Base-by-base conservation (phyloP, 371 early-diverging fungal species). In the Syncephalastrum racemosum region DNA sequence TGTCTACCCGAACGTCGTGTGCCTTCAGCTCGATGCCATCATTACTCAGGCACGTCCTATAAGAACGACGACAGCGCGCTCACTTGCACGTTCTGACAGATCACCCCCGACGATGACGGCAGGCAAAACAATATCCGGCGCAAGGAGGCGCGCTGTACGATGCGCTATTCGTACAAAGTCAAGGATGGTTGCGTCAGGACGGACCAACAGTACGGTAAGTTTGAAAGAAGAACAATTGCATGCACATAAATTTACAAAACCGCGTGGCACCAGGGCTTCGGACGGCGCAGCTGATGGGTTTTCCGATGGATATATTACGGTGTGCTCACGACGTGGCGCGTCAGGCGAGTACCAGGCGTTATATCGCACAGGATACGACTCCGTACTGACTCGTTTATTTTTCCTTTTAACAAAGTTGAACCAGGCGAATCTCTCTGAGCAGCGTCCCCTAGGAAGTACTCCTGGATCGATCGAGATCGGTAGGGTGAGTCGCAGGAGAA, bases 1-100 rank as follows among this genome's bases (percentile, higher is more conserved):
- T 20, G 65, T 69, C 1, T 86, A 85, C 60, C 84, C 87, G 10
- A 89, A 84, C 47, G 88, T 87, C 8, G 86, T 84, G 8, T 85
- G 81, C 40, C 66, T 89, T 43, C 88, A 86, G 44, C 71, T 89
- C 22, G 67, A 84, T 24, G 81, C 84, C 4, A 73, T 79, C 50
- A 75, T 80, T 53, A 31, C 36, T 12, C 36, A 31, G 6, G 36
- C 12, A 2, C 6, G 10, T 31, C 10, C 0, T 31, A 31, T 10
- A 31, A 31, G 36, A 0, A 31, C 6, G 36, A 10, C 1, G 2
- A 31, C 3, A 31, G 36, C 12, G 10, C 2, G 36, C 36, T 31
- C 36, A 31, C 1, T 8, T 31, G 12, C 10, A 27, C 6, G 4
- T 7, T 0, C 1, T 31, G 36, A 31, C 36, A 31, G 36, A 12